Base-by-base conservation (phyloP, 2,329 filamentous ascomycete species). In the Incumbomyces lentus region DNA sequence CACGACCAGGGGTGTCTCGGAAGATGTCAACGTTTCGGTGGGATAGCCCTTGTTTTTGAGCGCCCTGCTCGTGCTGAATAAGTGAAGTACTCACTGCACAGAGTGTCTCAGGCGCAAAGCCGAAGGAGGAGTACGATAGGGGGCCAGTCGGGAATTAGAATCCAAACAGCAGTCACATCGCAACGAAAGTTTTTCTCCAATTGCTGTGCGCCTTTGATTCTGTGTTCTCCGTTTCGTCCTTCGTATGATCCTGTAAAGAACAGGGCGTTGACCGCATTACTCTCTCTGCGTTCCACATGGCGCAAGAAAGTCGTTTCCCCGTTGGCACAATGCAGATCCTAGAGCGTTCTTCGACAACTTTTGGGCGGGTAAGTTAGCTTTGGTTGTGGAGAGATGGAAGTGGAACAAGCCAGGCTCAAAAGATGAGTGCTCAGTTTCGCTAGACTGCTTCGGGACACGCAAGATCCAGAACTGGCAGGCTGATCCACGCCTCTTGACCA, bases 41-140 rank as follows among this genome's bases (percentile, higher is more conserved):
- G 41, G 41, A 44, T 44, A 16, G 18, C 41, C 41, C 41, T 44
- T 44, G 41, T 44, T 36, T 26, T 38, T 13, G 26, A 34, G 33
- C 33, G 10, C 42, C 38, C 3, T 45, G 33, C 19, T 45, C 42
- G 42, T 45, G 42, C 42, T 38, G 19, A 40, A 39, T 4, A 26
- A 30, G 38, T 12, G 26, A 37, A 22, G 22, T 5, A 19, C 18
- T n/a, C n/a, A 37, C 32, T 12, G 38, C 31, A 29, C 30, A 26
- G 22, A 35, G 18, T 34, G 33, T 45, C 16, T 44, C 16, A 38
- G 31, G 33, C 33, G 17, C 42, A 45, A 19, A 19, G 37, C 22
- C 30, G 19, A 19, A 30, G 34, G 40, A 38, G 22, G 42, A 38
- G 19, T 18, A 17, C 10, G 18, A 32, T 29, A 45, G 34, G 40